Percentiles rank a stretch among this genome's conserved stretches.
phyloP scores from a whole-genome alignment of 306 rosid species.

The Crotalaria pallida region DNA sequence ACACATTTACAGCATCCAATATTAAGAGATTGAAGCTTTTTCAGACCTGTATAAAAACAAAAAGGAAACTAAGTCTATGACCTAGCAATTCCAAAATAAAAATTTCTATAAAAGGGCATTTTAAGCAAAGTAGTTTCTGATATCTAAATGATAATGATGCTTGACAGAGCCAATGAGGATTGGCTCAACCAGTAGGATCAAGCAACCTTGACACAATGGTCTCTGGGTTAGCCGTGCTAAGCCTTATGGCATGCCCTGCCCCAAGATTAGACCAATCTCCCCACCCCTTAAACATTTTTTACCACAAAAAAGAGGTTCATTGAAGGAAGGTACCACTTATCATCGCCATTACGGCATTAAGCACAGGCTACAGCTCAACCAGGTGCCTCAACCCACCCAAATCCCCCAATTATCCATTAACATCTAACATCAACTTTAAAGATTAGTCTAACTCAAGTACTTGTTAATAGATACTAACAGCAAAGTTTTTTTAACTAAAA shows the following conservation, averaged over 20 bases:
- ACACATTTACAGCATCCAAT: conserved; percentile 59
- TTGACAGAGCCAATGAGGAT: not conserved
- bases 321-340: not conserved
- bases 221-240: not conserved
- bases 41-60: conserved; percentile 41
- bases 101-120: not conserved
- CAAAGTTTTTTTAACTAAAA: not conserved
- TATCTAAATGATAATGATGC: not conserved
- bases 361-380: conserved; percentile 2
- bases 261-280: not conserved
- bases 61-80: conserved; percentile 6
- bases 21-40: conserved; percentile 54
- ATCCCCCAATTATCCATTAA: too few species aligned
- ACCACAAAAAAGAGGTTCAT: not conserved
- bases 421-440: too few species aligned
- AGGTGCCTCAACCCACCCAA: not conserved
- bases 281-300: not conserved
- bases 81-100: not conserved
- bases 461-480: not conserved
- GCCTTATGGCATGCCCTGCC: not conserved
- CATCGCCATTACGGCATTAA: not conserved
- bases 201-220: not conserved
- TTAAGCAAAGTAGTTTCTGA: not conserved
- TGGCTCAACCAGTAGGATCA: not conserved
- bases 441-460: too few species aligned